Conservation (phyloP, 345 rosid genomes). For the Punica granatum region DNA sequence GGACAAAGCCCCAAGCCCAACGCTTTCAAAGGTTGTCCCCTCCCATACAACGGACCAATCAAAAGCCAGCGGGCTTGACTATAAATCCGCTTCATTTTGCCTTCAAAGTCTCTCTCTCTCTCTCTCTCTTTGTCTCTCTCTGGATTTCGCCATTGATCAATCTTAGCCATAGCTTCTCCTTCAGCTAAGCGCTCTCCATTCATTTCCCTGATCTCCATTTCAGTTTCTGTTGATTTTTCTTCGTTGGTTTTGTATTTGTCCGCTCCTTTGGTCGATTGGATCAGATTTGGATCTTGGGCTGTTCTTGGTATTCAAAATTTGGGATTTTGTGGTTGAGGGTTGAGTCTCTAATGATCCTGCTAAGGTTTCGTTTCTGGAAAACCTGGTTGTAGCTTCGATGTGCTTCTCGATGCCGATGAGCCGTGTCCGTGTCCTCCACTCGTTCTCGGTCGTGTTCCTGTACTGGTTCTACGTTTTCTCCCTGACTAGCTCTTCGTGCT, state of each 20-base stretch:
- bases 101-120: not conserved
- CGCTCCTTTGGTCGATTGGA: not conserved
- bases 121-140: not conserved
- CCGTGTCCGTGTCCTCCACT: constrained; percentile 71
- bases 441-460: constrained; percentile 86
- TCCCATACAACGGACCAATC: not conserved
- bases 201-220: not conserved
- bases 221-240: not conserved
- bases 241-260: not conserved
- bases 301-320: not conserved
- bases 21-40: constrained; percentile 6
- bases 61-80: not conserved
- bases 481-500: constrained; percentile 18
- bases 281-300: not conserved
- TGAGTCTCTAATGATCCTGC: not conserved
- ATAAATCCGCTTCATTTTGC: not conserved
- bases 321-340: not conserved
- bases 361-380: not conserved
- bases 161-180: not conserved
- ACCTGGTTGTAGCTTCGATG: constrained; percentile 40
- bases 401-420: constrained; percentile 48
- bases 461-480: constrained; percentile 93
- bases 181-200: not conserved
- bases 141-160: not conserved
- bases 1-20: too few relatives aligned